Conservation (phyloP, 257 asterid genomes). For the Solanum pimpinellifolium region DNA sequence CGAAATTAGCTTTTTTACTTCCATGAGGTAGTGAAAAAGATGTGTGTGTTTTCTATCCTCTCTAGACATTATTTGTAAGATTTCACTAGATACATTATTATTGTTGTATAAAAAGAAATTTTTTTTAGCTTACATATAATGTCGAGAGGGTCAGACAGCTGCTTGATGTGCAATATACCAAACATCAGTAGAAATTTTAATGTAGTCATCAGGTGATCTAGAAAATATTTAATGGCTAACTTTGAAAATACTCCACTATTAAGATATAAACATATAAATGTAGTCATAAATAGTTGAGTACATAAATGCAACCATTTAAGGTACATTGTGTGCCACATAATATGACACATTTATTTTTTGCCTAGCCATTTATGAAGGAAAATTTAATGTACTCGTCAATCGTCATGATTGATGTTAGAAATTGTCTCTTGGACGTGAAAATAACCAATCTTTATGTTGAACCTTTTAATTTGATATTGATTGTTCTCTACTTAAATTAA, state of each 20-base stretch:
- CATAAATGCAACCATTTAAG: background rate
- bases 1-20: too few relatives aligned
- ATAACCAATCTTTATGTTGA: background rate
- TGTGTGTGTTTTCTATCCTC: too few relatives aligned
- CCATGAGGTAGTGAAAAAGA: too few relatives aligned
- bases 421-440: background rate
- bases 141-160: background rate
- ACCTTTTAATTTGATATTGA: background rate
- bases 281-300: background rate
- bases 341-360: background rate
- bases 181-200: background rate
- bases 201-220: background rate
- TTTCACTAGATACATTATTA: too few relatives aligned
- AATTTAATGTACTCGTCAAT: background rate
- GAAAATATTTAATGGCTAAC: background rate
- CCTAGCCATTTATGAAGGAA: background rate
- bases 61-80: too few relatives aligned
- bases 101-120: too few relatives aligned
- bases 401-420: background rate
- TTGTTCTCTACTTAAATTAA: background rate
- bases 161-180: background rate
- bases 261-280: background rate
- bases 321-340: background rate
- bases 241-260: background rate
- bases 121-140: too few relatives aligned